Base-by-base conservation (phyloP, 2,329 filamentous ascomycete genomes). In the Zymoseptoria crescenta region DNA sequence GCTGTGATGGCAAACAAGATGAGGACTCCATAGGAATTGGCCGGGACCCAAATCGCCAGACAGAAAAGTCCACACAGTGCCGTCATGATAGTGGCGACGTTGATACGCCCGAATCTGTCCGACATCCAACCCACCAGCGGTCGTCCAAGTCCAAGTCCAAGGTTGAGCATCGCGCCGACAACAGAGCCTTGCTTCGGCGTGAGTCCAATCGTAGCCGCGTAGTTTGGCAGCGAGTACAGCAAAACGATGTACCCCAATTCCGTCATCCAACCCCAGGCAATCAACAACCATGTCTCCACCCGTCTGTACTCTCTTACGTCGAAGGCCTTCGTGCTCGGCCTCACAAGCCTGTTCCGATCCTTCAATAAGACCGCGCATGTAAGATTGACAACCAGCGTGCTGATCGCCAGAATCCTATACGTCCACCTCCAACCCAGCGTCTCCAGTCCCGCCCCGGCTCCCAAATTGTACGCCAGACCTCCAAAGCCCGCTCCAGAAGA, bases 401-500 rank as follows among this genome's bases (percentile, higher is more conserved):
- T 57, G 35, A 87, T 82, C 13, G 81, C 85, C 1, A 87, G 73
- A 51, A 85, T 80, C 5, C 85, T 77, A 63, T 86, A 87, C 0
- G 84, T 78, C 58, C 59, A 65, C 9, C 60, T 51, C 60, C 58
- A 62, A 3, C 59, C 61, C 3, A 88, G 75, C 16, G 76, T 78
- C 41, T 79, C 69, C 58, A 89, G 86, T 77, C 88, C 86, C 50
- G 83, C 81, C 49, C 86, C 84, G 0, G 85, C 79, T 0, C 81
- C 82, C 5, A 90, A 77, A 4, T 83, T 84, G 72, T 89, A 89
- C 4, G 82, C 73, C 35, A 89, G 74, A 0, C 88, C 88, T n/a
- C 88, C 88, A 9, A 91, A 76, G 0, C 88, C 88, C 13, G 83
- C 84, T 4, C 88, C 88, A 13, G 83, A 81, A 1, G 86, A 81